phyloP scores from a whole-genome alignment of 2,329 filamentous ascomycete species.

The Fusarium nygamai region DNA sequence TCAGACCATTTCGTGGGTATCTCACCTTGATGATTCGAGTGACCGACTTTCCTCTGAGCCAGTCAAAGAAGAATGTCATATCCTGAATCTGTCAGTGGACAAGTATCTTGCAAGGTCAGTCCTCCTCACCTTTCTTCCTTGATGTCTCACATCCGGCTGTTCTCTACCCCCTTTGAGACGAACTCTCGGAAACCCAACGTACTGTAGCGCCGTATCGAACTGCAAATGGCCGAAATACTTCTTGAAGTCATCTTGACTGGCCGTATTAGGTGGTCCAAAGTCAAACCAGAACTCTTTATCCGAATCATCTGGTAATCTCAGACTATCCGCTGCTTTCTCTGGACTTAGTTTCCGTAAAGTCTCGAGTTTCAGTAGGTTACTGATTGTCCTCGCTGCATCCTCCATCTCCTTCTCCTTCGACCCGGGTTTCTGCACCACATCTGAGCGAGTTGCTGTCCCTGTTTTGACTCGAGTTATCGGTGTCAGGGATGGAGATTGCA shows the following conservation, averaged over 20 bases:
- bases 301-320: neutral
- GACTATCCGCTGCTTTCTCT: neutral
- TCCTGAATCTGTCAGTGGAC: neutral
- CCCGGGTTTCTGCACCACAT: rapidly evolving
- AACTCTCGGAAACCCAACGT: conserved; percentile 10
- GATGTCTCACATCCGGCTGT: neutral
- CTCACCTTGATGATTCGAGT: conserved; percentile 8
- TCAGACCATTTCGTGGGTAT: rapidly evolving
- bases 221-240: conserved; percentile 5
- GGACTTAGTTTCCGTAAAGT: neutral
- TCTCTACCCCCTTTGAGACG: neutral
- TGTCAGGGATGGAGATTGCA: neutral
- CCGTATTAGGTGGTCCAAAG: neutral
- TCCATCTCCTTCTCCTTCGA: neutral
- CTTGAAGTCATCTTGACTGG: neutral
- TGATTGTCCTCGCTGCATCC: neutral
- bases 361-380: neutral
- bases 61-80: conserved; percentile 15
- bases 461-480: neutral
- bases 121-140: neutral
- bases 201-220: conserved; percentile 7
- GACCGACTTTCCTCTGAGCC: neutral
- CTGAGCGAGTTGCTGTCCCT: neutral
- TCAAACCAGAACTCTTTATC: neutral
- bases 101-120: no score